A percentile compares a stretch with the other conserved stretches of the same genome.
Evolutionary conservation across 2,329 filamentous ascomycete genomes (phyloP).

Genomic region (Cercospora beticola): DNA sequence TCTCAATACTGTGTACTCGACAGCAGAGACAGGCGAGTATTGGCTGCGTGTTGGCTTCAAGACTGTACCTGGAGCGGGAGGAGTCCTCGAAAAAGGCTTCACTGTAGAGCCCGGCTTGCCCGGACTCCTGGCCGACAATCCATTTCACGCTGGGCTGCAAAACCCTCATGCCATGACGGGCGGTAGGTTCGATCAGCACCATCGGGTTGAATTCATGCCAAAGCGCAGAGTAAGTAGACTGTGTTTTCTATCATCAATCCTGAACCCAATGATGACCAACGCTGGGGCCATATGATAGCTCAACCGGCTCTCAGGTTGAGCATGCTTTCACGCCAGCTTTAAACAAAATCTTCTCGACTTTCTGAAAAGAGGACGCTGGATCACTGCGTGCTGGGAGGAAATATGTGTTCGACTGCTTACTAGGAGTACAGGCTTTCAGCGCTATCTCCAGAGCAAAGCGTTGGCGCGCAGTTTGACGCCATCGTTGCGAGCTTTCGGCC

Average conservation of each 20-base stretch:
- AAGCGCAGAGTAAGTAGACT: slow-evolving; percentile 5
- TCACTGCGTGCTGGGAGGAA: neutral
- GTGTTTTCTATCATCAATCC: neutral
- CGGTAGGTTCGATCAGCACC: neutral
- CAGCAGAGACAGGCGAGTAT: slow-evolving; percentile 29
- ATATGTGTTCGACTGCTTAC: neutral
- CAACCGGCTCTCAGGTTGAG: slow-evolving; percentile 32
- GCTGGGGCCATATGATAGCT: slow-evolving; percentile 37
- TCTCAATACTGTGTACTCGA: slow-evolving; percentile 24
- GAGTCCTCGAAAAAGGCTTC: slow-evolving; percentile 29
- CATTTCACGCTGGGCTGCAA: slow-evolving; percentile 26
- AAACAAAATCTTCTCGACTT: slow-evolving; percentile 34
- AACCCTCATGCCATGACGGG: slow-evolving; percentile 2
- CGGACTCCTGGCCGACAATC: slow-evolving; percentile 25
- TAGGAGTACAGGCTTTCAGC: neutral
- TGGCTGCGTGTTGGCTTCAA: slow-evolving; percentile 29
- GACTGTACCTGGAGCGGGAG: slow-evolving; percentile 21
- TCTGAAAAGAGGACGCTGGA: slow-evolving; percentile 9
- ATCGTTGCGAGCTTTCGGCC: neutral
- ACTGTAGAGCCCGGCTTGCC: slow-evolving; percentile 23
- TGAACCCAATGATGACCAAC: slow-evolving; percentile 26
- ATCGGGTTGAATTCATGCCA: neutral
- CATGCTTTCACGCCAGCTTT: slow-evolving; percentile 37
- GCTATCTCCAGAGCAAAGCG: neutral
- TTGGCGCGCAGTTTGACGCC: neutral